phyloP scores from a whole-genome alignment of 83 land plant genomes.

The Isoetes engelmannii region DNA sequence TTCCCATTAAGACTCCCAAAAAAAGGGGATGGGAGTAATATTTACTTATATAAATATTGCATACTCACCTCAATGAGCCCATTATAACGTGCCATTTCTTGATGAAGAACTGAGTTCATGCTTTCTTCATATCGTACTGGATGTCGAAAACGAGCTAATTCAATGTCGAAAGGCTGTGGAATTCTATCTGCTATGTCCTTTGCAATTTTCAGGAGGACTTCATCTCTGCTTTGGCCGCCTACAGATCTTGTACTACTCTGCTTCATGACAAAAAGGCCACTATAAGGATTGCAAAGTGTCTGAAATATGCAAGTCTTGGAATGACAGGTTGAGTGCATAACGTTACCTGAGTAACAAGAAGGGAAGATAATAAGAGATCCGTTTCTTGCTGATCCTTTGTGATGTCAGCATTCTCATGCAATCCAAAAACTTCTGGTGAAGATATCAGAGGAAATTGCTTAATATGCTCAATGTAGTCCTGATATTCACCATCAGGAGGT shows the following conservation, averaged over 20 bases:
- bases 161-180: conserved; percentile 31
- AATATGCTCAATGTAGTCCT: conserved; percentile 35
- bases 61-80: conserved; percentile 28
- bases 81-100: conserved; percentile 43
- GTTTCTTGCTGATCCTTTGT: conserved; percentile 42
- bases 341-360: conserved; percentile 31
- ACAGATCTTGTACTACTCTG: conserved; percentile 24
- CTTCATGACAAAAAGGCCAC: neutral
- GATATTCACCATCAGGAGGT: conserved; percentile 30
- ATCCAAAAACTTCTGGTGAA: conserved; percentile 36
- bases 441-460: conserved; percentile 30
- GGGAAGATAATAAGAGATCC: conserved; percentile 23
- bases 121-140: conserved; percentile 38
- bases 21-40: too few species aligned
- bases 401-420: conserved; percentile 42
- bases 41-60: neutral
- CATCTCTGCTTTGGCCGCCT: conserved; percentile 40
- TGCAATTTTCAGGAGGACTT: conserved; percentile 25
- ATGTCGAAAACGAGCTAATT: conserved; percentile 30
- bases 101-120: conserved; percentile 46
- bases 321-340: neutral
- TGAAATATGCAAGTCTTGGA: neutral
- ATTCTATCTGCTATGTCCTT: conserved; percentile 23
- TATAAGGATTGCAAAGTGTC: neutral
- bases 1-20: too few species aligned